A percentile compares a stretch with the other conserved stretches of the same genome.
Evolutionary conservation across 768 basidiomycete genomes (phyloP).

Genomic region (Terana coerulea): DNA sequence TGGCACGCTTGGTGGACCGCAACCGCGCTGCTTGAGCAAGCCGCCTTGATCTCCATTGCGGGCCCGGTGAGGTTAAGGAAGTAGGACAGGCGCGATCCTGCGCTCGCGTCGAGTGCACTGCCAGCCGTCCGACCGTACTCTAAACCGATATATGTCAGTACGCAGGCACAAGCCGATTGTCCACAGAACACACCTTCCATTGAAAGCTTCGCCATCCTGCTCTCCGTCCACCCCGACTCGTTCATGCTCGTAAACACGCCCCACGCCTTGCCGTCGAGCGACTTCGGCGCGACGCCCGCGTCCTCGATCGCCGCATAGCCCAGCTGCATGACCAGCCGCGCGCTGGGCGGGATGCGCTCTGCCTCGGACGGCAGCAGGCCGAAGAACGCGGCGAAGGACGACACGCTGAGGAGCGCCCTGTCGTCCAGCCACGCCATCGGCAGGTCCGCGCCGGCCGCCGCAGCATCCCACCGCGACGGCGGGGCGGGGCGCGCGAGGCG

Average conservation of each 20-base stretch:
- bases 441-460: neutral
- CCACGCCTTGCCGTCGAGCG: neutral
- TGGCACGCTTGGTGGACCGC: too few relatives aligned
- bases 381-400: neutral
- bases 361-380: neutral
- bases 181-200: neutral
- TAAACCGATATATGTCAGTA: too few relatives aligned
- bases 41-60: too few relatives aligned
- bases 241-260: constrained; percentile 3
- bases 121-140: too few relatives aligned
- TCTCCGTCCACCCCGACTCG: constrained; percentile 1
- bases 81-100: too few relatives aligned
- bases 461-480: neutral
- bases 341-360: neutral
- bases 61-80: too few relatives aligned
- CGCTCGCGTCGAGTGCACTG: too few relatives aligned
- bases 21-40: too few relatives aligned
- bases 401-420: neutral
- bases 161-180: too few relatives aligned
- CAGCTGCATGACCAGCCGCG: neutral
- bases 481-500: neutral
- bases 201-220: neutral
- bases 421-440: neutral
- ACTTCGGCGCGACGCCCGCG: neutral
- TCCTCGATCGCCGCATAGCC: neutral